Evolutionary conservation across 768 basidiomycete species (phyloP), one percentile per base, ranked within the genome.

Genomic region (Punctularia strigosozonata): DNA sequence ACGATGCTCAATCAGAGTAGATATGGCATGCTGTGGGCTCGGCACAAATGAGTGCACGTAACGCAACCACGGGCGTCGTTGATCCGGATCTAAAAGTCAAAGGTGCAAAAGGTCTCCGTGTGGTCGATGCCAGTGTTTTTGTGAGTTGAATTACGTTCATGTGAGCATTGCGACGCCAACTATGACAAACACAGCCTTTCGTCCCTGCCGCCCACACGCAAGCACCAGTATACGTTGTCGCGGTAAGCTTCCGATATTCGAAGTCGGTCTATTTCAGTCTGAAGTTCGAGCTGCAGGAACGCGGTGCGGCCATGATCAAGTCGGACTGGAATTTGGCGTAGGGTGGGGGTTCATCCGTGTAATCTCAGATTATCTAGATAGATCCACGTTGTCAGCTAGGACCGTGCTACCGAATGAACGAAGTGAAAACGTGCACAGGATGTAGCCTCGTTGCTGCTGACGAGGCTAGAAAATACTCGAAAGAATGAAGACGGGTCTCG

Each of bases 1-100:
- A n/a, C 38, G 39, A 13, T 8, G 30, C 12, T 25, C 12, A 4
- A 20, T 34, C 6, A 22, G 28, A 12, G 41, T 38, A 6, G 21
- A n/a, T 40, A 10, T 45, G 25, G 25, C 46, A 48, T 31, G 40
- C 35, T 13, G 30, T 36, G 10, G 20, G 36, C 3, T 19, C 32
- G 0, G 37, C 37, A 4, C 13, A 14, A 2, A 48, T 45, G 46
- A 19, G 36, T 4, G 5, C 40, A 8, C 1, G 10, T 13, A 25
- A 26, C 15, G 31, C 33, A 10, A 14, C 19, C 10, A 19, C n/a
- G 10, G 45, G 38, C 22, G 41, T 41, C n/a, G 37, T 48, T 12
- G 37, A 46, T 38, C 45, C 47, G 5, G 39, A 46, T 25, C 42
- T 48, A 15, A 41, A 31, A 25, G 45, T 48, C 3, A 46, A 48